Evolutionary conservation across 1,284 basidiomycete genomes (phyloP), one percentile per base, ranked within the genome.

Genomic region (Trichosporon inkin): DNA sequence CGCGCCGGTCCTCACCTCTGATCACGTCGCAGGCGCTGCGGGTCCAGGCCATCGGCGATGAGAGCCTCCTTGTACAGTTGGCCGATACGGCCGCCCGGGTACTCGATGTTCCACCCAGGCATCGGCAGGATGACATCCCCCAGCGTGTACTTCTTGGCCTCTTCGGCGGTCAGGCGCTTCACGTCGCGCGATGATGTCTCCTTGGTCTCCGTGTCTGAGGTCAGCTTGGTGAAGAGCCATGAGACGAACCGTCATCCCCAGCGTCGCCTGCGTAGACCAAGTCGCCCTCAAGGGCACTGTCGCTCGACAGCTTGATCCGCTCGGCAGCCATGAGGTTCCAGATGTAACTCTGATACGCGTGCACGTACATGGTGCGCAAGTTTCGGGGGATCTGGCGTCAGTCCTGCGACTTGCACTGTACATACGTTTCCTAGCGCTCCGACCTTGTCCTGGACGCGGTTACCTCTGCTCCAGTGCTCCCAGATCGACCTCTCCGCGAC

Each of bases 301-400:
- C 85, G 16, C 84, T 81, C 1, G 94, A 93, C 72, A 88, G 86
- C 65, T 85, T 85, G 68, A 98, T 87, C 14, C 96, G 86, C 76
- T 95, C 92, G 13, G 93, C 96, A 20, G 93, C 90, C 58, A 97
- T 86, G 47, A 90, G 85, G 78, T 99, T 99, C 96, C 95, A 99
- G 32, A 99, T 87, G 71, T 98, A 99, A 16, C 92, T 95, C 77
- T 99, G 96, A 77, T 98, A 99, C 37, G 95, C 94, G 77, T 99
- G 96, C 52, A 98, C 86, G 73, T 99, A 99, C 91, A 99, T 98
- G 64, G 95, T 81, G 53, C 94, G 84, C 65, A 99, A 83, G 72
- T 94, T 96, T 58, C 88, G 84, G n/a, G 93, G 94, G 64, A 97
- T 96, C 92, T 95, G 13, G 4, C 4, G 51, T 57, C 17, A 59